Evolutionary conservation across 2,329 filamentous ascomycete genomes (phyloP).

Genomic region (Arthrobotrys pseudoclavata): DNA sequence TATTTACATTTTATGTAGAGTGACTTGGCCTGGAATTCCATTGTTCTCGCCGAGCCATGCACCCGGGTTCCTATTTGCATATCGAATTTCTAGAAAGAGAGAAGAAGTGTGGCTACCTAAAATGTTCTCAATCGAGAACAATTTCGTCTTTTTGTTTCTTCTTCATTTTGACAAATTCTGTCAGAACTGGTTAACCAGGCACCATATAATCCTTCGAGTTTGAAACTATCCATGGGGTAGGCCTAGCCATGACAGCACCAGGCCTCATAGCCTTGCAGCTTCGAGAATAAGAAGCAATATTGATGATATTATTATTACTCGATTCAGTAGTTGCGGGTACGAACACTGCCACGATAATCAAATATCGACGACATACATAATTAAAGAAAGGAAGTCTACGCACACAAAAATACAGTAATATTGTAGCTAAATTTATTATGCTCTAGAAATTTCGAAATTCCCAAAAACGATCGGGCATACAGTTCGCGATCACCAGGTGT

Average conservation of each 20-base stretch:
- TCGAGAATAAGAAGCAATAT: constrained; percentile 22
- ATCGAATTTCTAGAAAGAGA: constrained; percentile 27
- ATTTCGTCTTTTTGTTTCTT: not conserved
- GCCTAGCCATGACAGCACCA: constrained; percentile 13
- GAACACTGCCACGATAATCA: constrained; percentile 28
- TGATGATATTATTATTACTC: constrained; percentile 9
- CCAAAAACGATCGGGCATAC: not conserved
- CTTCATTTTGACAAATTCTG: constrained; percentile 14
- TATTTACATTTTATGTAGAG: constrained; percentile 14
- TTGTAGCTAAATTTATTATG: constrained; percentile 8
- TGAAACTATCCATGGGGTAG: constrained; percentile 23
- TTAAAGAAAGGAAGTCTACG: not conserved
- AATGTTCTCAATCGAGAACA: constrained; percentile 1
- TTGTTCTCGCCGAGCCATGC: not conserved
- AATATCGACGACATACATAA: constrained; percentile 6
- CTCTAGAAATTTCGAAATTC: not conserved
- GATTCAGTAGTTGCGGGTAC: constrained; percentile 1
- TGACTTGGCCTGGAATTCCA: constrained; percentile 6
- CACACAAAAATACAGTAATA: constrained; percentile 10
- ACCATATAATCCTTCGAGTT: constrained; percentile 17
- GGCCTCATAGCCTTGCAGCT: constrained; percentile 30
- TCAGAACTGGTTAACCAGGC: not conserved
- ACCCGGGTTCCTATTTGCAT: constrained; percentile 1
- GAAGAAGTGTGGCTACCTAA: constrained; percentile 11
- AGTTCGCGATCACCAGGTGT: not conserved